Conservation (phyloP, 208 protist genomes). For the Trichomonas vaginalis region DNA sequence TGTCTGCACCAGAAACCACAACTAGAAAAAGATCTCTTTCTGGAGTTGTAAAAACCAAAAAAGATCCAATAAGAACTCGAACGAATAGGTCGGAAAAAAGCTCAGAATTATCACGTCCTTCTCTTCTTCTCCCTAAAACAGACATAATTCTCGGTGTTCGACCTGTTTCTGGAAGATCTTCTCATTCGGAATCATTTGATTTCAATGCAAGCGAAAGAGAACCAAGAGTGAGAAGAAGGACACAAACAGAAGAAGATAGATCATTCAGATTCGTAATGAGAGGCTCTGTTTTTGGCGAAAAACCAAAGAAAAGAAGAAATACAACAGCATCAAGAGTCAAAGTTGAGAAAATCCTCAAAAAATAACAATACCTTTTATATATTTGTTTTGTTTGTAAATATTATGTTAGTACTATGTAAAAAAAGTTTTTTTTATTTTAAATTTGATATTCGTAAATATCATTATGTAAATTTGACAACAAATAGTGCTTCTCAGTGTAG, state of each 20-base stretch:
- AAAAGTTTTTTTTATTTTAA: too few relatives aligned
- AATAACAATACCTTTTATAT: not conserved
- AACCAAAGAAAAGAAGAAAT: not conserved
- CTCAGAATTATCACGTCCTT: not conserved
- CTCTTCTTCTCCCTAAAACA: not conserved
- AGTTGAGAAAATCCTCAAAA: too few relatives aligned
- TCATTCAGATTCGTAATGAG: not conserved
- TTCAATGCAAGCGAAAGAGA: not conserved
- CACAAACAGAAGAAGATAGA: not conserved
- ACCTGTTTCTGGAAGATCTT: not conserved
- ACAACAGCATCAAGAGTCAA: not conserved
- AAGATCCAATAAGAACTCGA: not conserved
- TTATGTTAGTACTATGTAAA: too few relatives aligned
- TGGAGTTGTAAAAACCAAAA: not conserved
- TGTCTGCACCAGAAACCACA: not conserved
- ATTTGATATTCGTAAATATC: too few relatives aligned
- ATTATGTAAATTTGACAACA: too few relatives aligned
- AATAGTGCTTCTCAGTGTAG: too few relatives aligned
- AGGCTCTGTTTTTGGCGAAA: not conserved
- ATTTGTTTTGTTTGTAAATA: not conserved
- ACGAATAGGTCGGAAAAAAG: not conserved
- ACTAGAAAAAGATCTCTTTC: not conserved
- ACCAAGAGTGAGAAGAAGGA: not conserved
- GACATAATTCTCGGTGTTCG: not conserved
- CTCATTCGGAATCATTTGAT: not conserved